phyloP scores from a whole-genome alignment of 2,329 filamentous ascomycete genomes.

The Fusarium sp. region DNA sequence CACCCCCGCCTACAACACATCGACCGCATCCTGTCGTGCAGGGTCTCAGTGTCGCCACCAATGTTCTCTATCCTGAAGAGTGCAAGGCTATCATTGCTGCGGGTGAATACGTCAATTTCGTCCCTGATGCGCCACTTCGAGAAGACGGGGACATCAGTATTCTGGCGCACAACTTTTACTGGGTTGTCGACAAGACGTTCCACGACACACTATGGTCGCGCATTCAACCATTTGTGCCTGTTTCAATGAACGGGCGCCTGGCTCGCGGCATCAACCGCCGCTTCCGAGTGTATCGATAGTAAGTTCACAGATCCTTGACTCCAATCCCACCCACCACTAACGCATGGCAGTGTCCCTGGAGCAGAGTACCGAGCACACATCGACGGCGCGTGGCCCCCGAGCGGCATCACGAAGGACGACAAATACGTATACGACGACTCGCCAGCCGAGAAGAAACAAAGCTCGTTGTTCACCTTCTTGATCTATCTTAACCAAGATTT shows the following conservation, averaged over 20 bases:
- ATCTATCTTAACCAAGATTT: constrained; percentile 78
- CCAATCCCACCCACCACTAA: neutral
- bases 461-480: constrained; percentile 74
- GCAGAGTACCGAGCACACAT: constrained; percentile 78
- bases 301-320: neutral
- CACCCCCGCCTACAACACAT: constrained; percentile 58
- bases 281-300: constrained; percentile 76
- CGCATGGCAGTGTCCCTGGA: constrained; percentile 61
- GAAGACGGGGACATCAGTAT: constrained; percentile 73
- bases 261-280: constrained; percentile 73
- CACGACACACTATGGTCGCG: constrained; percentile 71
- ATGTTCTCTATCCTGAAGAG: constrained; percentile 68
- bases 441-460: constrained; percentile 66
- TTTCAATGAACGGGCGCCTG: constrained; percentile 61
- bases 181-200: constrained; percentile 72
- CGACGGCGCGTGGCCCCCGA: constrained; percentile 77
- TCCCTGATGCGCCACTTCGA: constrained; percentile 73
- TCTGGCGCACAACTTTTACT: constrained; percentile 78
- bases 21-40: constrained; percentile 71
- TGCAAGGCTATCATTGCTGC: constrained; percentile 74
- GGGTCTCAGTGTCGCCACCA: constrained; percentile 66
- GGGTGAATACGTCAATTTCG: constrained; percentile 71
- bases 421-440: constrained; percentile 74
- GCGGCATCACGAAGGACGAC: constrained; percentile 65
- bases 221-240: constrained; percentile 66